Evolutionary conservation across 495 filamentous ascomycete species (phyloP), one percentile per base, ranked within the genome.

Genomic region (Neurospora pannonica): DNA sequence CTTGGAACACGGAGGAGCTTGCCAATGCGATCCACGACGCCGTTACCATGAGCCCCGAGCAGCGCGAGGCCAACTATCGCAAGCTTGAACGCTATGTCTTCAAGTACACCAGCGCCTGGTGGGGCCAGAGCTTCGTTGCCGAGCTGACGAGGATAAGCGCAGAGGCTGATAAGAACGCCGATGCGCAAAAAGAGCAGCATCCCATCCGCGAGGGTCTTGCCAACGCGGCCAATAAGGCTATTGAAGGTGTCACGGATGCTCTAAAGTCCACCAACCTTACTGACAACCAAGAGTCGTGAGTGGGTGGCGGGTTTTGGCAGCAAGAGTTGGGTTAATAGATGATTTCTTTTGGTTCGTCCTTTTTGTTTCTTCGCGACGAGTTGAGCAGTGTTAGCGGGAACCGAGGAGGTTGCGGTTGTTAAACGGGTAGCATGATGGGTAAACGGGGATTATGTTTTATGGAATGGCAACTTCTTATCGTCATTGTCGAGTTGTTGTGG

Each of bases 51-150:
- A 87, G 87, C 38, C 89, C 93, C 37, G 94, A 97, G 83, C 92
- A 94, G 83, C 88, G 94, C 40, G 90, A 90, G 71, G 84, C 91
- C 34, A 97, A 94, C 81, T 95, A 92, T 83, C 87, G 91, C 79
- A 94, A 93, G 81, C 83, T 98, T 71, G 89, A 91, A 72, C 88
- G 90, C 78, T 97, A 97, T 77, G 91, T 98, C 71, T 93, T 92
- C 79, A 94, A 92, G 78, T 95, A 97, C 81, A 98, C 95, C 0
- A 97, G 93, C 83, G 93, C 95, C 13, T 98, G 97, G 90, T 99
- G 95, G 95, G 96, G 95, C n/a, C 88, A 95, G 79, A 93, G 91
- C 71, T 98, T 99, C 76, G 94, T 98, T 62, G 88, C 86, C 31
- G 95, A 98, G 82, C 85, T 99, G 76, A 93, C 85, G 11, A 87